Percentiles rank a stretch among this genome's conserved stretches.
Conservation (phyloP, 225 moss, liverwort and hornwort species). For the Sphagnum contortum region DNA sequence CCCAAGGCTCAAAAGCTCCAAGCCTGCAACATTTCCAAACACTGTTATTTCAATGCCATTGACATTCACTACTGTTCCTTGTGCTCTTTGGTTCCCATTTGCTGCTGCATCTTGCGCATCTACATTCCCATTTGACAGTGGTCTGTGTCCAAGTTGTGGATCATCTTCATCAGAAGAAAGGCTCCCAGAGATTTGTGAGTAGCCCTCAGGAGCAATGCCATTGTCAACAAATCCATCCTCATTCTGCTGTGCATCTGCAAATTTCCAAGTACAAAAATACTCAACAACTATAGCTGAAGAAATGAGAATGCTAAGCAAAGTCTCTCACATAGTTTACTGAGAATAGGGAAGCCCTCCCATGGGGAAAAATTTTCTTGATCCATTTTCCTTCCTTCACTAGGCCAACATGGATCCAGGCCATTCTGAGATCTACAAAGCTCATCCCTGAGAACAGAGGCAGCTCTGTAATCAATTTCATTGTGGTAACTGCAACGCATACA, state of each 20-base stretch:
- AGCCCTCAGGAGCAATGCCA: slow-evolving; percentile 30
- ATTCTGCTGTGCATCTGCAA: slow-evolving; percentile 19
- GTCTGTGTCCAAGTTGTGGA: slow-evolving; percentile 7
- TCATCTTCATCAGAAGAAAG: slow-evolving; percentile 13
- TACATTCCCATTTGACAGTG: slow-evolving; percentile 18
- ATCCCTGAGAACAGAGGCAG: too few relatives aligned
- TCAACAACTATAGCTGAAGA: not conserved
- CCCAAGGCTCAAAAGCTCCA: slow-evolving; percentile 53
- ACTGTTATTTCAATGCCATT: slow-evolving; percentile 87
- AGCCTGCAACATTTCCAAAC: slow-evolving; percentile 75
- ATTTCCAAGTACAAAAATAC: slow-evolving; percentile 12
- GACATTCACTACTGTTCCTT: slow-evolving; percentile 63
- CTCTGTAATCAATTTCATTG: too few relatives aligned
- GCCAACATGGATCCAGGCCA: too few relatives aligned
- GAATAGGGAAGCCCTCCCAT: too few relatives aligned
- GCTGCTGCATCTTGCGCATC: slow-evolving; percentile 10
- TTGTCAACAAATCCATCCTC: slow-evolving; percentile 12
- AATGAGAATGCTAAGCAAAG: too few relatives aligned
- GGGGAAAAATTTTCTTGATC: too few relatives aligned
- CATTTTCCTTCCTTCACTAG: too few relatives aligned
- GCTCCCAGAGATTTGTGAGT: slow-evolving; percentile 26
- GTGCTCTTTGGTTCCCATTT: slow-evolving; percentile 26
- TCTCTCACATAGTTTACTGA: too few relatives aligned
- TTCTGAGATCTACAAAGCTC: too few relatives aligned
- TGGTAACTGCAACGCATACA: too few relatives aligned